phyloP scores from a whole-genome alignment of 1,139 yeast species.

The Hemisphaericaspora xylanilytica region DNA sequence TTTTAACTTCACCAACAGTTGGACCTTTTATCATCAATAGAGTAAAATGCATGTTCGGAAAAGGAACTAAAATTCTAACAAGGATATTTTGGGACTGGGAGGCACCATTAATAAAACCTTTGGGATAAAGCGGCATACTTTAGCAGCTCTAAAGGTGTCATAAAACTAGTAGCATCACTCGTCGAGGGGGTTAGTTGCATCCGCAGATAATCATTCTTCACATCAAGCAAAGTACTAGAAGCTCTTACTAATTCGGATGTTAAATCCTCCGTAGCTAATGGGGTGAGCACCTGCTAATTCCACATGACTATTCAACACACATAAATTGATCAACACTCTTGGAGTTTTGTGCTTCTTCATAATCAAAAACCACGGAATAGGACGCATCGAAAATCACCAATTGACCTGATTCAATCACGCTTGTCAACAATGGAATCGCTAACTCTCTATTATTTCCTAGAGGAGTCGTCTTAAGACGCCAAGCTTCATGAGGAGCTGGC shows the following conservation, averaged over 20 bases:
- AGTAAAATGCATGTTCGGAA: not conserved
- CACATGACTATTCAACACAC: not conserved
- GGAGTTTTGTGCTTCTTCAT: not conserved
- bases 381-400: not conserved
- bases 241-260: not conserved
- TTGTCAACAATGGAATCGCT: not conserved
- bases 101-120: conserved; percentile 1
- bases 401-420: not conserved
- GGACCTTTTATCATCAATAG: conserved; percentile 1
- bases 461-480: not conserved
- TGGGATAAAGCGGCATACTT: conserved; percentile 1
- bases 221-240: conserved; percentile 1
- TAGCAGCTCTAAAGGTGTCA: conserved; percentile 1
- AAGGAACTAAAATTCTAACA: not conserved
- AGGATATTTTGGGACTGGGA: not conserved
- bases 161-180: conserved; percentile 1
- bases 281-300: conserved; percentile 1
- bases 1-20: not conserved
- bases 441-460: not conserved
- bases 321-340: not conserved
- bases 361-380: no score
- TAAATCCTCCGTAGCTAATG: not conserved
- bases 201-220: conserved; percentile 1
- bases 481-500: not conserved
- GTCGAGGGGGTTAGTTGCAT: not conserved